Conservation (phyloP, 2,329 filamentous ascomycete species). For the Alternaria angustiovoidea region DNA sequence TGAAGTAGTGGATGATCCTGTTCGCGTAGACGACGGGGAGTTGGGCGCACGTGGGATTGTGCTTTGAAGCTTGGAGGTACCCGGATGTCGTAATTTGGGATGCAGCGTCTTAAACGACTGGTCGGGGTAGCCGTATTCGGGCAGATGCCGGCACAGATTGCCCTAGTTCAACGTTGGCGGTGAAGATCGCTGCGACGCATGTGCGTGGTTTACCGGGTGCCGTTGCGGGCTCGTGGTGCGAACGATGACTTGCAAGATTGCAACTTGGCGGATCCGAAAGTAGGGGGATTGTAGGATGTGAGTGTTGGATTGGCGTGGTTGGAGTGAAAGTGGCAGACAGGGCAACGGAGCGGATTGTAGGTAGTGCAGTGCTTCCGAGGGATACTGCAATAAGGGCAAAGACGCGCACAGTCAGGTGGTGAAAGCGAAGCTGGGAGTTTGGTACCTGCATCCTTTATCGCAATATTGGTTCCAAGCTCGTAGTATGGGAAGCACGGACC, state of each 20-base stretch:
- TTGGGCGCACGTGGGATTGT: constrained; percentile 15
- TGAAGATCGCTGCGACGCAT: constrained; percentile 18
- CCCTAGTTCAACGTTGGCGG: constrained; percentile 16
- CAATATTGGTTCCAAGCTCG: constrained; percentile 20
- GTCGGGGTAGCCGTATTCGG: constrained; percentile 18
- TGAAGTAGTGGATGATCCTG: constrained; percentile 17
- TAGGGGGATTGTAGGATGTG: neutral
- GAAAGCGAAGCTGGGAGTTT: neutral
- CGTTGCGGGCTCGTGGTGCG: constrained; percentile 6
- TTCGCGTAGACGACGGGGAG: constrained; percentile 11
- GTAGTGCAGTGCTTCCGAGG: neutral
- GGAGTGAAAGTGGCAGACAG: neutral
- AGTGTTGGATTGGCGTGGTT: neutral
- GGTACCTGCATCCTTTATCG: constrained; percentile 24
- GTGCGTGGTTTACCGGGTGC: constrained; percentile 13
- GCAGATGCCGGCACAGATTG: constrained; percentile 9
- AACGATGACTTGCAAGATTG: constrained; percentile 27
- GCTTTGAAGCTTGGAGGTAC: constrained; percentile 7
- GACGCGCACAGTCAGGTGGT: neutral
- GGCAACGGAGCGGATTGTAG: neutral
- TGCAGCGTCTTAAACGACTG: constrained; percentile 9
- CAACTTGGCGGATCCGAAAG: constrained; percentile 16
- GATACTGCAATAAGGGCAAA: neutral
- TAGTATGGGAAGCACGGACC: constrained; percentile 12
- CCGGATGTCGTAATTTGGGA: constrained; percentile 16